These are phyloP conservation scores for Chlamydomonas sp. DNA, from an alignment of 139 green algal genomes.

Conservation along the genomic window DNA sequence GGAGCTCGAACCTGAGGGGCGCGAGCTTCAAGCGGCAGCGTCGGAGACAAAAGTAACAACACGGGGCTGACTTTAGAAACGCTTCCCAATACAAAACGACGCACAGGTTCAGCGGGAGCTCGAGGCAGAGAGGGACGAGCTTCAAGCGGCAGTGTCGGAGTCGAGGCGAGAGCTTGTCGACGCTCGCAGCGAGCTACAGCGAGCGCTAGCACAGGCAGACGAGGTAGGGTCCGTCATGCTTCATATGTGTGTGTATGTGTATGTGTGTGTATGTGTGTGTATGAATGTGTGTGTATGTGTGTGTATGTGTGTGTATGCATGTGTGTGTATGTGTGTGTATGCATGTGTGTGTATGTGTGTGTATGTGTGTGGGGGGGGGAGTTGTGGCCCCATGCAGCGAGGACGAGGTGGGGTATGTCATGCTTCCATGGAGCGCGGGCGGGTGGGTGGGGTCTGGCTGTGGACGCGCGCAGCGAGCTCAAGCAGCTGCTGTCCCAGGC, in stretches of 20 bases:
- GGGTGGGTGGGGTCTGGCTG: neutral
- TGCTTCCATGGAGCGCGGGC: neutral
- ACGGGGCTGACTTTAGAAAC: no score
- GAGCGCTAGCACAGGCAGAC: no score
- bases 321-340: neutral
- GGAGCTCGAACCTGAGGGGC: neutral
- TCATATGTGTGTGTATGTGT: slow-evolving; percentile 10
- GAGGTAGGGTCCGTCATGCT: neutral
- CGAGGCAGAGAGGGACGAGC: slow-evolving; percentile 39
- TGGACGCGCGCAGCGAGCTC: neutral
- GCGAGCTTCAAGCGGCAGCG: neutral
- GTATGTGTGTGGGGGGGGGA: neutral
- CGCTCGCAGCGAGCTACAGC: no score
- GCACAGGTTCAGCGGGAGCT: slow-evolving; percentile 39
- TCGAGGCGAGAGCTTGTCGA: no score
- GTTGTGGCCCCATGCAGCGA: neutral
- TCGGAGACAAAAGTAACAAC: no score
- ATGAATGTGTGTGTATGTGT: neutral
- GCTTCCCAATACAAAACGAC: no score
- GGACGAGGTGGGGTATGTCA: neutral
- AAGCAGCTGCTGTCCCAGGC: neutral
- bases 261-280: neutral
- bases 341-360: neutral
- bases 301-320: neutral
- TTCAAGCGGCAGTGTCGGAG: neutral